phyloP scores from a whole-genome alignment of 1,284 basidiomycete species.

The Pholiota adiposa region DNA sequence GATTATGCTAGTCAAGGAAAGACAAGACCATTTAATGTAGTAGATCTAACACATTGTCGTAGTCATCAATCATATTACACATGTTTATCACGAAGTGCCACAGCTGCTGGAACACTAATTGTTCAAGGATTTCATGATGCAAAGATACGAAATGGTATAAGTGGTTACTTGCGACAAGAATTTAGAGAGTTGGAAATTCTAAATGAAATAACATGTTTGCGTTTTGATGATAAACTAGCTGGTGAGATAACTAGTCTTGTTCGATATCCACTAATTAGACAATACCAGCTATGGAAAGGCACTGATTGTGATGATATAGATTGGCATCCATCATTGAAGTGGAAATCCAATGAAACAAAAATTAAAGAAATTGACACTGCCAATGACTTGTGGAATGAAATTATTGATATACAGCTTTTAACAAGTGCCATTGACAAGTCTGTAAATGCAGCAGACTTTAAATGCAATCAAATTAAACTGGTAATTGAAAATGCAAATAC shows the following conservation, averaged over 20 bases:
- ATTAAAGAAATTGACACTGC: background rate
- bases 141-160: constrained; percentile 24
- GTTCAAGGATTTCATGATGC: constrained; percentile 30
- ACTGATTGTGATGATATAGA: background rate
- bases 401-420: background rate
- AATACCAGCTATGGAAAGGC: background rate
- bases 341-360: background rate
- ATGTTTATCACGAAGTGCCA: constrained; percentile 36
- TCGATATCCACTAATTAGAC: background rate
- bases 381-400: background rate
- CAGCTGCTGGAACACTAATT: constrained; percentile 35
- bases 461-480: background rate
- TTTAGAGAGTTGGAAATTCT: constrained; percentile 31
- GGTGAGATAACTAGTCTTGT: background rate
- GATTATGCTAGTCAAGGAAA: constrained; percentile 45
- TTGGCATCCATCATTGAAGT: constrained; percentile 4
- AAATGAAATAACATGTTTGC: constrained; percentile 1
- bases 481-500: background rate
- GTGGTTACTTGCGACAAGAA: constrained; percentile 24
- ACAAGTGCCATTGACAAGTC: background rate
- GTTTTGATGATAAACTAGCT: background rate
- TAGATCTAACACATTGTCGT: constrained; percentile 35
- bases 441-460: background rate
- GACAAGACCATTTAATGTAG: constrained; percentile 35
- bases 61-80: constrained; percentile 40